Conservation (phyloP, 345 rosid species). For the Syzygium jambos region DNA sequence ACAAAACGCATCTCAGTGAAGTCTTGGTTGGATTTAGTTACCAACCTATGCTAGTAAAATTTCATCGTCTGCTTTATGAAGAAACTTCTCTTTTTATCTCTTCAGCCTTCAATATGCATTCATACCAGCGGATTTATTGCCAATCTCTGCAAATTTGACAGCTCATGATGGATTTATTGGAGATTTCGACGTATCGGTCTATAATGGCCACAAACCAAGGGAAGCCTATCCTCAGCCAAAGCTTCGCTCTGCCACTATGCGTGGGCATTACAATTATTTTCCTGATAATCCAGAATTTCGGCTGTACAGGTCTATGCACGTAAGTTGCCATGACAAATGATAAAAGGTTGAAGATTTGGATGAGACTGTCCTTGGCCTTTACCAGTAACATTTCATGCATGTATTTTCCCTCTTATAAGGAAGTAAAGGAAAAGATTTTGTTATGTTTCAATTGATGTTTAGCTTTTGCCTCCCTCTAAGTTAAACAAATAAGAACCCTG, state of each 20-base stretch:
- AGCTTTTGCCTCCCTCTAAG: background rate
- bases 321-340: background rate
- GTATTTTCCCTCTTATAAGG: conserved; percentile 83
- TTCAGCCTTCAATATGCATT: background rate
- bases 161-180: conserved; percentile 70
- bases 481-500: background rate
- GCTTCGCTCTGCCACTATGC: background rate
- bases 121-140: conserved; percentile 1
- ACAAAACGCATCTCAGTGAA: background rate
- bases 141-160: conserved; percentile 55
- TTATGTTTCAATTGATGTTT: conserved; percentile 10
- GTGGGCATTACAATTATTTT: background rate
- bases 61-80: background rate
- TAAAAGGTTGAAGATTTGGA: background rate
- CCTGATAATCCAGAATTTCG: background rate
- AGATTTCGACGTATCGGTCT: conserved; percentile 39
- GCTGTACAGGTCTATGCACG: background rate
- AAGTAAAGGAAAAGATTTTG: conserved; percentile 59
- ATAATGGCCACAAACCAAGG: background rate
- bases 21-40: background rate
- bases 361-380: background rate
- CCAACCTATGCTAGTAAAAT: background rate
- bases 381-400: conserved; percentile 39
- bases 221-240: background rate
- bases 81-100: background rate